Evolutionary conservation across 805 yeast genomes (phyloP).

Genomic region (Metschnikowia baotianmanensis): DNA sequence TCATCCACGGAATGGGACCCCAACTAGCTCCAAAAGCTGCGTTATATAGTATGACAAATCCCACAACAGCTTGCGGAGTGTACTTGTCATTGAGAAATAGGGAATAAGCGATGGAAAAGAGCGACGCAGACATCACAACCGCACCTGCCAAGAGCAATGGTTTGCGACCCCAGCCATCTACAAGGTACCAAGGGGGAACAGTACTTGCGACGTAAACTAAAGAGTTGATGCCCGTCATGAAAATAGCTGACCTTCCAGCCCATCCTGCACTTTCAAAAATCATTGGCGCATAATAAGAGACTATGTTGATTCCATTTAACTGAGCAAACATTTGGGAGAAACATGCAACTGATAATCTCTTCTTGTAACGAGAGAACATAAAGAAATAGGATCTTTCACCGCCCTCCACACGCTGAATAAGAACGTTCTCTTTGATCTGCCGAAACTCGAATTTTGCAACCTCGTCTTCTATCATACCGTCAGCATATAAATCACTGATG

Average conservation of each 20-base stretch:
- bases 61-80: conserved; percentile 72
- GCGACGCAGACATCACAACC: conserved; percentile 70
- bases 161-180: conserved; percentile 89
- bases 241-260: conserved; percentile 81
- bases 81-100: conserved; percentile 31
- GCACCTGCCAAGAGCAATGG: conserved; percentile 83
- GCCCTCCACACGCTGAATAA: conserved; percentile 77
- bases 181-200: conserved; percentile 86
- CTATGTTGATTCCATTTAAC: conserved; percentile 88
- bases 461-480: conserved; percentile 70
- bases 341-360: conserved; percentile 83
- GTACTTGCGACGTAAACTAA: conserved; percentile 50
- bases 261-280: conserved; percentile 96
- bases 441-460: conserved; percentile 71
- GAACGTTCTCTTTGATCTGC: conserved; percentile 76
- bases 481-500: conserved; percentile 77
- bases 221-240: conserved; percentile 79
- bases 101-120: conserved; percentile 61
- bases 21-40: conserved; percentile 86
- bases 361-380: conserved; percentile 73
- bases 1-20: conserved; percentile 96
- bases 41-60: conserved; percentile 74
- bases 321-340: conserved; percentile 91
- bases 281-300: conserved; percentile 89
- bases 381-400: conserved; percentile 66